Evolutionary conservation across 768 basidiomycete genomes (phyloP), one percentile per base, ranked within the genome.

Genomic region (Tubosaeta brunneosetosa): DNA sequence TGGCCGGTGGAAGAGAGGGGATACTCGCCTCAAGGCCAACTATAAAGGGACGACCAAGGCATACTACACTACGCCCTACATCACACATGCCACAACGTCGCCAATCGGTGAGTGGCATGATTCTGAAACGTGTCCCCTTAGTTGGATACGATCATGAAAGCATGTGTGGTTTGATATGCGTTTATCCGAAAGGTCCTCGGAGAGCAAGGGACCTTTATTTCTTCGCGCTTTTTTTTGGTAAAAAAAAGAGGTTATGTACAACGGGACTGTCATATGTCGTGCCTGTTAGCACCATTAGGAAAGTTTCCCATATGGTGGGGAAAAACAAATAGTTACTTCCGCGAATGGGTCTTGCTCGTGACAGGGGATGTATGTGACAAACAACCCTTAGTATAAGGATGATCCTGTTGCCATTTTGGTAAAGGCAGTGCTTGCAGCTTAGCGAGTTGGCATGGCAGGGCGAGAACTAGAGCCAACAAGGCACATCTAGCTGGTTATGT

Each of bases 211-310:
- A 52, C 45, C 37, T 38, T 32, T 27, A 31, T 50, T 25, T 51
- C 29, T 13, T 51, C 34, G 3, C 17, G 17, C 7, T 34, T 34
- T 34, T 40, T 22, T 10, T 40, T 40, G 37, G 13, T 12, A 10
- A 38, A 45, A 22, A 55, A 47, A 40, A 47, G 45, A 11, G 19
- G 50, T 51, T 25, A 32, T 38, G 50, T 36, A 29, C 42, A 19
- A 52, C 36, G 52, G 41, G 60, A 51, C 53, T 53, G 55, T 45
- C 50, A 44, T 45, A 54, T n/a, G 44, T 52, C 37, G 40, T 47
- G 57, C 29, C 29, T 44, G 55, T 57, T 62, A 65, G 61, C 51
- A 51, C 55, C 56, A 55, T 56, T 48, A 50, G 54, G 61, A 61
- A 62, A 25, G 55, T 59, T 55, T 57, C 54, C 52, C 55, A 53